Evolutionary conservation across 352 stramenopile species (phyloP), one percentile per base, ranked within the genome.

Genomic region (Globisporangium ultimum): DNA sequence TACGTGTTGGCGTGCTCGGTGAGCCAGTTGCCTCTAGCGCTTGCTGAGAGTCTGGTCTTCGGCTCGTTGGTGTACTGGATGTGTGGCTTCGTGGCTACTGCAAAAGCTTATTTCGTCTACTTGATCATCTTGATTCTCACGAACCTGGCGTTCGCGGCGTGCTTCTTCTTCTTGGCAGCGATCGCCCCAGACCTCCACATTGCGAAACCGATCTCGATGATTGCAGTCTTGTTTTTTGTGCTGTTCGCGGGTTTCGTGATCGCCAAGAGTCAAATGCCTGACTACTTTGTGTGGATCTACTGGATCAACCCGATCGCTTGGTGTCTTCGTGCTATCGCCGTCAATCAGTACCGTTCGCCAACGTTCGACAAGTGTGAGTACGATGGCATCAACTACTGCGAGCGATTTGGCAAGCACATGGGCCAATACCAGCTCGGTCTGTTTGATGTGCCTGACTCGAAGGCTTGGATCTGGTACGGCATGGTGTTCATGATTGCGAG

Each of bases 351-450:
- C 54, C 18, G 36, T 7, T 55, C 55, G 0, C 5, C 5, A 15
- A 47, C 40, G 36, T 64, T 60, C 20, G 36, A 69, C 15, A 10
- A 14, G 5, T 63, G 63, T 24, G 41, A 24, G 12, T 71, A 61
- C 36, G 15, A 36, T 1, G 49, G 49, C 12, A 45, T 69, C 17
- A 24, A 42, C 38, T 71, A 70, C 18, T 67, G 52, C 56, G 41
- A 28, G 11, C 13, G 21, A 3, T 48, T 42, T 22, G n/a, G 21
- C 68, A 73, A 21, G 4, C 63, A 61, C 60, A 61, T 80, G 64
- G 69, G 74, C 49, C 66, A 71, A 45, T 81, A 81, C 61, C 72
- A 72, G 21, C 57, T 83, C 38, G 57, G 42, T 17, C 40, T 61
- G 55, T 84, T 71, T 53, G 62, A 71, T 24, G 53, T 79, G 3